Percentiles rank a stretch among this genome's conserved stretches.
These are phyloP conservation scores for Candida frijolesensis DNA, from an alignment of 1,139 yeast species.

Conservation along the genomic window DNA sequence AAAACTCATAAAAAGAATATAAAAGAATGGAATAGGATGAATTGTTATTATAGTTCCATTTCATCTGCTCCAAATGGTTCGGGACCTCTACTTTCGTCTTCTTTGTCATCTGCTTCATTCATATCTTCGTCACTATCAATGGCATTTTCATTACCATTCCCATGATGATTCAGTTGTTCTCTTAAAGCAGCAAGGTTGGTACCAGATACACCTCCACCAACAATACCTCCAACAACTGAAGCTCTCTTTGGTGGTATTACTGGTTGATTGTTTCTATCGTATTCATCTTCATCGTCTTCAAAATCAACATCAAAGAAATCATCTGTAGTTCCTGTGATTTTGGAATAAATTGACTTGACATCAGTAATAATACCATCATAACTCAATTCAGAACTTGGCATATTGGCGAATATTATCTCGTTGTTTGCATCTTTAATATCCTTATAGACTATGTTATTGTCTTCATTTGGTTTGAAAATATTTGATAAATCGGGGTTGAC, in stretches of 20 bases:
- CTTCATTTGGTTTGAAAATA: conserved; percentile 33
- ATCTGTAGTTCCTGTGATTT: conserved; percentile 88
- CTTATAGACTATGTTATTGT: conserved; percentile 36
- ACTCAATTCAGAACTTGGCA: conserved; percentile 83
- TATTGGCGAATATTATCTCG: conserved; percentile 63
- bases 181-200: conserved; percentile 22
- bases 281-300: conserved; percentile 84
- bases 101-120: conserved; percentile 61
- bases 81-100: conserved; percentile 35
- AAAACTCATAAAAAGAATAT: not conserved
- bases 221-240: conserved; percentile 19
- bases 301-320: conserved; percentile 95
- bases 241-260: conserved; percentile 11
- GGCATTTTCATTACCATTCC: conserved; percentile 39
- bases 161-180: conserved; percentile 9
- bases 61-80: conserved; percentile 68
- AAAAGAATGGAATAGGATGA: too few relatives aligned
- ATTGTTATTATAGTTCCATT: conserved; percentile 55
- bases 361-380: conserved; percentile 89
- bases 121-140: conserved; percentile 43
- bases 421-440: conserved; percentile 32
- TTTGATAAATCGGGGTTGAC: conserved; percentile 45
- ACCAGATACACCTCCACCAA: conserved; percentile 18
- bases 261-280: conserved; percentile 16
- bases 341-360: conserved; percentile 71